Evolutionary conservation across 768 basidiomycete genomes (phyloP), one percentile per base, ranked within the genome.

Genomic region (Neoboletus magnificus): DNA sequence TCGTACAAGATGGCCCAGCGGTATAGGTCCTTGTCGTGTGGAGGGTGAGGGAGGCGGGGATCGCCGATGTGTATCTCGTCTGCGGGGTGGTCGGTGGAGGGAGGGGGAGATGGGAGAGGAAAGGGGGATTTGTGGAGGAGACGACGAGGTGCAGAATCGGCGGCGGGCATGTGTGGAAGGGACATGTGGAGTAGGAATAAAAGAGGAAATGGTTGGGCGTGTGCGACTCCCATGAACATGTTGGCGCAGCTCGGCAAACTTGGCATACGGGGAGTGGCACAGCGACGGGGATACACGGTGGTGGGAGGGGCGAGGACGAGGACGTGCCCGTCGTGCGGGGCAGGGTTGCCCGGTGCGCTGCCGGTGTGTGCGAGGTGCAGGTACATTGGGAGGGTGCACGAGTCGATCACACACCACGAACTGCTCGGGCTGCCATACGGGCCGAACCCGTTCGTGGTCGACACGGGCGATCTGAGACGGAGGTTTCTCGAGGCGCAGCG

Each of bases 1-100:
- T 93, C 90, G 57, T 89, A 90, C 11, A 92, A 63, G 11, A 87
- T 68, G 8, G 87, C 90, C 90, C 90, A 93, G 68, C 80, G 79
- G 66, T 87, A 92, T 13, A 77, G 70, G 63, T 87, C 83, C 52
- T 70, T 67, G 58, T 75, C 71, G 20, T 74, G 64, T 48, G 66
- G 60, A 30, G 68, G 58, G 27, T 62, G 55, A 13, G 67, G 37
- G 63, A 64, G 52, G 52, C 35, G 52, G 27, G 52, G 25, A 10
- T 60, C 52, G 51, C 75, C 69, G 25, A 79, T 62, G 51, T 44
- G 63, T 36, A 79, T 79, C 49, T 64, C 61, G 29, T 62, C 46
- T 3, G 50, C 15, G 30, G 45, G 23, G 33, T 12, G 9, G 44
- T 49, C 46, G 12, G 54, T 20, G 36, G 55, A 7, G 22, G 37